Base-by-base conservation (phyloP, 1,139 yeast genomes). In the Candida pseudocylindracea region DNA sequence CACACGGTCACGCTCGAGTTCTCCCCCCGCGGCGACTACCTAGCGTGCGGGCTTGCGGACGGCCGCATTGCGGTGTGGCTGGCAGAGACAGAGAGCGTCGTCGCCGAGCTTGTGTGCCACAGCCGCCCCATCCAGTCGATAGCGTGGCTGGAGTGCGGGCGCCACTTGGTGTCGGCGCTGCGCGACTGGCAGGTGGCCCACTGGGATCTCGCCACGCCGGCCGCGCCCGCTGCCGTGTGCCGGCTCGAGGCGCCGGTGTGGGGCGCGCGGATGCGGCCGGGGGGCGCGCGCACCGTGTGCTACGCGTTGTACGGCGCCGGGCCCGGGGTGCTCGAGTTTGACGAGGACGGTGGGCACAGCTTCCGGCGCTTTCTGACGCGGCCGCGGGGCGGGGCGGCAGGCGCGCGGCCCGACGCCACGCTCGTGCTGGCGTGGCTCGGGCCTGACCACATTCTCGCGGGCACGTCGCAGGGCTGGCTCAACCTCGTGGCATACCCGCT, bases 121-220 rank as follows among this genome's bases (percentile, higher is more conserved):
- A 62, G 70, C 2, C 57, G 88, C 30, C 69, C 92, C 2, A 63
- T 85, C 15, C 81, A 83, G 28, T 72, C 88, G 1, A 44, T 85
- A 24, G 56, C 67, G 39, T 85, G 96, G 96, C 71, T 92, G 0
- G 43, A 45, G 0, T 67, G 75, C 45, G 93, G 93, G 1, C 51
- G 80, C 26, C 80, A 66, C 41, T 44, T 85, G 7, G 54, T 85
- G 8, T 63, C 80, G 2, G 60, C 85, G n/a, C 69, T 91, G 0
- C 68, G 85, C 41, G 96, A 88, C 47, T 83, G 93, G 92, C 63
- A 62, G 36, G 66, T 76, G 33, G 68, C 76, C 35, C 48, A 83
- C 30, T 83, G 95, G 95, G 94, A 81, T 51, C 52, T 85, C 39
- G 42, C 51, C 28, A 45, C 51, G 33, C 53, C 49, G 32, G 55